phyloP scores from a whole-genome alignment of 805 yeast species.

The Metschnikowia santaceciliae region DNA sequence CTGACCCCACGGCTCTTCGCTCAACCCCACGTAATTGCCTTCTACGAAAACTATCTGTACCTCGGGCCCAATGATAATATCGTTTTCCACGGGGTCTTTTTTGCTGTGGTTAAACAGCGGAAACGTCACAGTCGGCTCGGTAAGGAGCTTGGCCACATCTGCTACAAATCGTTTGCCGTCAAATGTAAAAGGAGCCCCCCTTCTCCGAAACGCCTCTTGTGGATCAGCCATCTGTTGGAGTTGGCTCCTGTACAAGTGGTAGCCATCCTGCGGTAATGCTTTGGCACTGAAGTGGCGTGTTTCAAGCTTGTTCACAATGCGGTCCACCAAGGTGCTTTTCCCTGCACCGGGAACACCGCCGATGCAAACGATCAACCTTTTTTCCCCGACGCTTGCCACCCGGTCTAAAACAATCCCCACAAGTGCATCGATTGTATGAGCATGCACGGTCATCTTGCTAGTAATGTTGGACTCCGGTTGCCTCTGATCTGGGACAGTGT shows the following conservation, averaged over 20 bases:
- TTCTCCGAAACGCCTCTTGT: slow-evolving; percentile 50
- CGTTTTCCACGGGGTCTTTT: slow-evolving; percentile 66
- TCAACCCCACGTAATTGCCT: slow-evolving; percentile 67
- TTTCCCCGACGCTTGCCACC: slow-evolving; percentile 3
- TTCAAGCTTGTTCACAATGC: slow-evolving; percentile 36
- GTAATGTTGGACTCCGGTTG: neutral
- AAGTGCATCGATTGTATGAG: slow-evolving; percentile 7
- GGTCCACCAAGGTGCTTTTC: slow-evolving; percentile 61
- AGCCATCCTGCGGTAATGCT: slow-evolving; percentile 40
- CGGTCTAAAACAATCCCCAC: slow-evolving; percentile 7
- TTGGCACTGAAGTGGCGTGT: slow-evolving; percentile 14
- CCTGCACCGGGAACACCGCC: slow-evolving; percentile 88
- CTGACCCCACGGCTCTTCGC: slow-evolving; percentile 56
- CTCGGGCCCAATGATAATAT: slow-evolving; percentile 41
- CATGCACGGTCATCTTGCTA: slow-evolving; percentile 11
- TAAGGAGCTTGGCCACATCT: slow-evolving; percentile 19
- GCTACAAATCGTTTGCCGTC: slow-evolving; percentile 46
- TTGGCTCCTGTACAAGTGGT: slow-evolving; percentile 31
- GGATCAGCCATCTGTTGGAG: slow-evolving; percentile 47
- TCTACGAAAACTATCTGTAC: slow-evolving; percentile 63
- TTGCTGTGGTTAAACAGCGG: slow-evolving; percentile 76
- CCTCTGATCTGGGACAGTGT: slow-evolving; percentile 10
- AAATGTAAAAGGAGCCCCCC: slow-evolving; percentile 89
- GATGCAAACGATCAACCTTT: slow-evolving; percentile 51
- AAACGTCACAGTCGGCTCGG: slow-evolving; percentile 35